Evolutionary conservation across 768 basidiomycete species (phyloP).

Genomic region (Amanita jacksonii): DNA sequence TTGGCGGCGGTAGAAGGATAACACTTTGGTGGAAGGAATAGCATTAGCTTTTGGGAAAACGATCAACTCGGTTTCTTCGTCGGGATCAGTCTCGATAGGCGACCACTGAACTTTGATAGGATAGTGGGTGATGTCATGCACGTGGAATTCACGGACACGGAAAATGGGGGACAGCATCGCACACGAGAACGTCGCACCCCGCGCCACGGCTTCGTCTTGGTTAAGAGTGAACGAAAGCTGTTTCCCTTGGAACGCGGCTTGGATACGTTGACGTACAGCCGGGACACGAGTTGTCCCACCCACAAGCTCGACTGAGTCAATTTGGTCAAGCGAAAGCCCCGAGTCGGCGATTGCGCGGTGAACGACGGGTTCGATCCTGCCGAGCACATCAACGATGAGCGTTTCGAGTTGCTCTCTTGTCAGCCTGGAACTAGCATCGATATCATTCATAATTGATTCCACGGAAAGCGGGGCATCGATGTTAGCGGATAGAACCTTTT

Average conservation of each 20-base stretch:
- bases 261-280: slow-evolving; percentile 82
- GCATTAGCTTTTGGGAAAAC: slow-evolving; percentile 83
- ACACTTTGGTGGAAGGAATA: slow-evolving; percentile 89
- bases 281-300: slow-evolving; percentile 93
- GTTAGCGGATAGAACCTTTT: slow-evolving; percentile 96
- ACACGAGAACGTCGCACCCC: slow-evolving; percentile 94
- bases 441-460: slow-evolving; percentile 93
- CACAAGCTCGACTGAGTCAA: slow-evolving; percentile 87
- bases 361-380: slow-evolving; percentile 68
- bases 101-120: slow-evolving; percentile 91
- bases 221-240: slow-evolving; percentile 87
- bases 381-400: slow-evolving; percentile 68
- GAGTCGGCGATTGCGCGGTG: slow-evolving; percentile 73
- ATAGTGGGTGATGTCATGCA: slow-evolving; percentile 80
- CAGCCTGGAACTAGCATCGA: slow-evolving; percentile 85
- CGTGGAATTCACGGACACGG: slow-evolving; percentile 91
- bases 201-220: slow-evolving; percentile 95
- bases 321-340: slow-evolving; percentile 71
- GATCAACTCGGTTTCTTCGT: slow-evolving; percentile 85
- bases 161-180: slow-evolving; percentile 97
- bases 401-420: slow-evolving; percentile 74
- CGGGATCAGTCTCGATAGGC: slow-evolving; percentile 58
- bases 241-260: slow-evolving; percentile 75
- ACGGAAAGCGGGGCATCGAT: slow-evolving; percentile 81
- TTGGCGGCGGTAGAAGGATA: slow-evolving; percentile 88